Evolutionary conservation across 2,329 filamentous ascomycete genomes (phyloP).

Genomic region (Pseudogymnoascus sp.): DNA sequence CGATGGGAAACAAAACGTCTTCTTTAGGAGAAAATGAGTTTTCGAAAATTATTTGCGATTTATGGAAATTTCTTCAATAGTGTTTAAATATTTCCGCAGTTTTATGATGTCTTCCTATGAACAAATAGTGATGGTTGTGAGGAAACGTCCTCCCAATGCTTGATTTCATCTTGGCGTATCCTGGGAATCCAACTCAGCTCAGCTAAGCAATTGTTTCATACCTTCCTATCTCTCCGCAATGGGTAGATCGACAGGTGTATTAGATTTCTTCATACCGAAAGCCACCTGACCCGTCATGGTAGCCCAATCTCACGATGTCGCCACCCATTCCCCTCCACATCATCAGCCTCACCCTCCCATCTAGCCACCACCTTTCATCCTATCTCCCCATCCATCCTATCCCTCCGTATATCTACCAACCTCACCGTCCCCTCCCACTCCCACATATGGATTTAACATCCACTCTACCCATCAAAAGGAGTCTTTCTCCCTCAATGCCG

Average conservation of each 20-base stretch:
- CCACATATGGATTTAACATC: conserved; percentile 4
- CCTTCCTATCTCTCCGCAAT: not conserved
- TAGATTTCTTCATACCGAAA: not conserved
- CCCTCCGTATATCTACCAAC: not conserved
- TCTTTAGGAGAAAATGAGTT: not conserved
- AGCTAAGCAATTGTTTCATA: conserved; percentile 3
- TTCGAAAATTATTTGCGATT: not conserved
- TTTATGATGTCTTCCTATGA: not conserved
- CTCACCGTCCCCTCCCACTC: not conserved
- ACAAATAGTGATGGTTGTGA: not conserved
- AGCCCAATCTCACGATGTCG: not conserved
- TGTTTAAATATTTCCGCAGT: conserved; percentile 1
- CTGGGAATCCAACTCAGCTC: not conserved
- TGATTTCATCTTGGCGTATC: not conserved
- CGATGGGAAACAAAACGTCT: not conserved
- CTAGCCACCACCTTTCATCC: not conserved
- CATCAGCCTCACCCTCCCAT: not conserved
- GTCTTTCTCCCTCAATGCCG: not conserved
- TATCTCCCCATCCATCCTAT: not conserved
- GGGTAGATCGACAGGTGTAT: not conserved
- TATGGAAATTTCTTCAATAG: not conserved
- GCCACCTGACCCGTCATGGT: not conserved
- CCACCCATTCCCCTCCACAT: not conserved
- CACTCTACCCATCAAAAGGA: not conserved
- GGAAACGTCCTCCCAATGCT: not conserved